Evolutionary conservation across 108 stramenopile genomes (phyloP), one percentile per base, ranked within the genome.

Genomic region (Skeletonema grethae): DNA sequence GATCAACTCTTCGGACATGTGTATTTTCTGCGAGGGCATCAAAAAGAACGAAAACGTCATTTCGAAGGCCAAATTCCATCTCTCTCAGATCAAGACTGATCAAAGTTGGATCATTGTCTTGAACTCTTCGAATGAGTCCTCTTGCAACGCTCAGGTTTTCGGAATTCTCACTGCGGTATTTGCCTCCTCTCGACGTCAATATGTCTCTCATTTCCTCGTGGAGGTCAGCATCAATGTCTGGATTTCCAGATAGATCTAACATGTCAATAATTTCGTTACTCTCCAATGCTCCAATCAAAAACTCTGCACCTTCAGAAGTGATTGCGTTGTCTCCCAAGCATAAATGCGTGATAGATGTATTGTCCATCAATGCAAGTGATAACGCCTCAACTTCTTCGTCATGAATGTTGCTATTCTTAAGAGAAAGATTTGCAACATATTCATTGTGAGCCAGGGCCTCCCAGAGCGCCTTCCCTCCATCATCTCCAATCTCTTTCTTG

Each of bases 261-360:
- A 59, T 70, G 22, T 28, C 5, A 3, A 84, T 50, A 3, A 65
- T 78, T 22, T 39, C 61, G 65, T 84, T 73, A 29, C 72, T 59
- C 16, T 84, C 67, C 22, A 76, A 61, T 4, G 56, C 35, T 10
- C 63, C 72, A 59, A 80, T 80, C 57, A 80, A 73, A 56, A 73
- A 80, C 53, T 80, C 79, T 43, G 72, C 72, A 24, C 79, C 79
- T 31, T 73, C 79, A 7, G 79, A 69, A 25, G 62, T 64, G 36
- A 80, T 55, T 20, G 36, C 59, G 31, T 80, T 80, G 61, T 69
- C 35, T 32, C 32, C 35, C 10, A 61, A 61, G n/a, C 35, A 35
- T 20, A 61, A 3, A 36, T 61, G 60, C 60, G 60, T 61, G 4
- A 61, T 61, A 18, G 60, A 32, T 29, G 31, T 61, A 8, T 61